These are phyloP conservation scores for Candida arabinofermentans DNA, from an alignment of 805 yeast species.

Conservation along the genomic window DNA sequence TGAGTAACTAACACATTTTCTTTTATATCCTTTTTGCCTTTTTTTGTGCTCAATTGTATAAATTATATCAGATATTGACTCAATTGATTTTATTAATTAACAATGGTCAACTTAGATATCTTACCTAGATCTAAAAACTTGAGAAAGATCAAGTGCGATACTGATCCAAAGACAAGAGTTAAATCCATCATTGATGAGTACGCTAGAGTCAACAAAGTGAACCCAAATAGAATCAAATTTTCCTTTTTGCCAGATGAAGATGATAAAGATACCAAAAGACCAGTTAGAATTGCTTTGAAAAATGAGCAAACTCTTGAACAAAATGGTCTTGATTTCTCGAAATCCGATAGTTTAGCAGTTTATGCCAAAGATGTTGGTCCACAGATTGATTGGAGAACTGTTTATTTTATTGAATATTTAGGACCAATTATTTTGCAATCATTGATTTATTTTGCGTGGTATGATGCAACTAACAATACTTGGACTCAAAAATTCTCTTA, in stretches of 20 bases:
- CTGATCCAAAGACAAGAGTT: slow-evolving; percentile 32
- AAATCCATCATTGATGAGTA: slow-evolving; percentile 37
- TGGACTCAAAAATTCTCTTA: slow-evolving; percentile 52
- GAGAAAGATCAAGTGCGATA: slow-evolving; percentile 42
- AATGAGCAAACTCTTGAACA: slow-evolving; percentile 40
- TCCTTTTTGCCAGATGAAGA: slow-evolving; percentile 34
- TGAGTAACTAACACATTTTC: too few relatives aligned
- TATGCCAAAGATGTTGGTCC: slow-evolving; percentile 88
- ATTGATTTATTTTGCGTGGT: slow-evolving; percentile 48
- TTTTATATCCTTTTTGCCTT: too few relatives aligned
- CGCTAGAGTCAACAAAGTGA: slow-evolving; percentile 36
- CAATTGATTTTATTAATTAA: slow-evolving; percentile 1
- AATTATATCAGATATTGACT: too few relatives aligned
- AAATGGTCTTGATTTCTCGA: slow-evolving; percentile 36
- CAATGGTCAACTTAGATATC: slow-evolving; percentile 46
- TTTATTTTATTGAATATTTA: slow-evolving; percentile 80
- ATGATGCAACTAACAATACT: slow-evolving; percentile 38
- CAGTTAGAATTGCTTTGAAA: slow-evolving; percentile 42
- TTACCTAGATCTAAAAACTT: slow-evolving; percentile 59
- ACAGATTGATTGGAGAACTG: slow-evolving; percentile 88
- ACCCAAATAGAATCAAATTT: slow-evolving; percentile 53
- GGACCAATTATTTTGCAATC: slow-evolving; percentile 88
- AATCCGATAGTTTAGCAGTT: slow-evolving; percentile 38
- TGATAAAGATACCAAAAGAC: slow-evolving; percentile 25
- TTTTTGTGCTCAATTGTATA: not conserved